Base-by-base conservation (phyloP, 257 asterid species). In the Penstemon barbatus region DNA sequence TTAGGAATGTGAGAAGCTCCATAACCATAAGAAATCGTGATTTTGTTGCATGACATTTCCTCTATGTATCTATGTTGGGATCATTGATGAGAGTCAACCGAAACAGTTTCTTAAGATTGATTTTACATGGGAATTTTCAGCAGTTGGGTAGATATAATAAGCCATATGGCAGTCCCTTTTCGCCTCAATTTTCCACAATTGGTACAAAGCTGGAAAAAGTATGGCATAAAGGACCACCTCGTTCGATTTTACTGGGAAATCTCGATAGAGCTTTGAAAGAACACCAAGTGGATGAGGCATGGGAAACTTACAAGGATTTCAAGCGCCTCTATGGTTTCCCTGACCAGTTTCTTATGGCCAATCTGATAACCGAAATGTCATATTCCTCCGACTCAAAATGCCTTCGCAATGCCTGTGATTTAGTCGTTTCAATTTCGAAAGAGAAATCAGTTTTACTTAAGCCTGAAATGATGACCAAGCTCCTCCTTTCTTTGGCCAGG, bases 321-420 rank as follows among this genome's bases (percentile, higher is more conserved):
- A 83, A 81, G 70, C 78, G 81, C 39, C 63, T 82, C 19, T 81
- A 85, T 69, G 97, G 99, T 65, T 90, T 78, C 57, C 95, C 95
- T 3, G 84, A 82, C 39, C 82, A 70, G 9, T 65, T 64, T 65
- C 70, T 86, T 15, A 33, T 89, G 73, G 57, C 80, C 61, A 70
- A 68, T 73, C 69, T 93, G 81, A 79, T 90, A 45, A 85, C 79
- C 0, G 84, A 80, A 70, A 73, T 86, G 57, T 84, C 96, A 1
- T 93, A 93, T 78, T 84, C 95, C 13, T 63, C 81, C 13, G 88
- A 84, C 58, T 67, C 86, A 58, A 83, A 61, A 49, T 85, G 79
- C 82, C 91, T 93, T 25, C 79, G 74, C 5, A 82, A 66, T 83
- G 99, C 95, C 62, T 78, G 70, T 65, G 79, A 78, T 77, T 66